Evolutionary conservation across 108 stramenopile species (phyloP), one percentile per base, ranked within the genome.

Genomic region (Cyclotella baltica): DNA sequence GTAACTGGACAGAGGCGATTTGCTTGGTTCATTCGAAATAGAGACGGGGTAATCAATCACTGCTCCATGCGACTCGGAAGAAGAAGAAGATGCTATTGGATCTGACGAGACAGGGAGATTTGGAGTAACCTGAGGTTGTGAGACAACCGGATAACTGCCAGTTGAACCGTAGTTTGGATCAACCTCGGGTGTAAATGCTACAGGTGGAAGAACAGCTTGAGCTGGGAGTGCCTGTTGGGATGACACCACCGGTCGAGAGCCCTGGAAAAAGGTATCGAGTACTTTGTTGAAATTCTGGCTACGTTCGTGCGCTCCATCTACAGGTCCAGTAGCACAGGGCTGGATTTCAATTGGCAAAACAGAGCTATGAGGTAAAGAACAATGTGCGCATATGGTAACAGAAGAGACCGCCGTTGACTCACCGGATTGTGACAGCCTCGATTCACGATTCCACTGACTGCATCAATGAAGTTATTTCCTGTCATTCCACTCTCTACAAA

Each of bases 401-500:
- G 13, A 10, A 10, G 13, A 13, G 13, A 43, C 40, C 6, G 10
- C 40, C 6, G 35, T 38, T 34, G 40, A 43, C 40, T 43, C 13
- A 43, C 40, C 36, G 56, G 69, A 31, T 78, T 64, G 43, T 78
- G 77, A 29, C 77, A 78, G 11, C 67, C 64, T 18, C 46, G 16
- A 0, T 48, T 73, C 15, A 78, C 72, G 31, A 78, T 74, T 20
- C 67, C 67, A n/a, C 55, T 38, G 5, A 73, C 72, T 4, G 65
- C 33, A 47, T 73, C 22, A 65, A 78, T 78, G 65, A 78, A 78
- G 31, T 3, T 20, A 56, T 53, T 27, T 15, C 53, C 77, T 10
- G 30, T 35, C 77, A 78, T 73, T 16, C 77, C 77, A 30, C 31
- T 48, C 18, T 78, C 72, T 37, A 73, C 71, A 66, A 73, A 73